Conservation (phyloP, 2,329 filamentous ascomycete species). For the Colletotrichum endophyticum region DNA sequence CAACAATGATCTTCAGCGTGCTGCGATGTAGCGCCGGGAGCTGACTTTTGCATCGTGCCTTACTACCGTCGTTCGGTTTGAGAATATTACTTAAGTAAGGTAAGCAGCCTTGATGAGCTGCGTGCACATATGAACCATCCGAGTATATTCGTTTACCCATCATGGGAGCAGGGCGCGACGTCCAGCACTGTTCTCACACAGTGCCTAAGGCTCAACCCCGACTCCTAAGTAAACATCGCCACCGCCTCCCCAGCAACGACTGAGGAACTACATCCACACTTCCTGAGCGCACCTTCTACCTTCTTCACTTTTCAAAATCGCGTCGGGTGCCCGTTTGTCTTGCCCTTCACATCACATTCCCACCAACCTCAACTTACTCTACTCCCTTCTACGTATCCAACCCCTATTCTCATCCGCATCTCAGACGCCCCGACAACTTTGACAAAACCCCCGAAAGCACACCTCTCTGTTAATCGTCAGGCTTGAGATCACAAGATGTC, state of each 20-base stretch:
- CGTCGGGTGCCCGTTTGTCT: no score
- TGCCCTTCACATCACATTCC: no score
- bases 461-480: no score
- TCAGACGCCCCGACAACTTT: no score
- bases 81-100: neutral
- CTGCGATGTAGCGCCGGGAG: rapidly evolving
- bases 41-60: neutral
- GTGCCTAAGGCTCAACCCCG: neutral
- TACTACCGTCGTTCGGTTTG: neutral
- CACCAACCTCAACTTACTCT: no score
- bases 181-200: neutral
- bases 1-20: rapidly evolving
- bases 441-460: no score
- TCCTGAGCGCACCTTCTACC: no score
- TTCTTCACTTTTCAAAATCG: no score
- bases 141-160: neutral
- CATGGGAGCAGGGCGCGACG: neutral
- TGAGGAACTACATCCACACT: neutral
- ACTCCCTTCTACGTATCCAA: no score
- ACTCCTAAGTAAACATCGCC: neutral
- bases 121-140: neutral
- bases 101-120: neutral
- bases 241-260: neutral
- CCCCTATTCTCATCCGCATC: no score
- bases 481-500: no score